These are phyloP conservation scores for Suillus variegatus DNA, from an alignment of 768 basidiomycete species.

Conservation along the genomic window DNA sequence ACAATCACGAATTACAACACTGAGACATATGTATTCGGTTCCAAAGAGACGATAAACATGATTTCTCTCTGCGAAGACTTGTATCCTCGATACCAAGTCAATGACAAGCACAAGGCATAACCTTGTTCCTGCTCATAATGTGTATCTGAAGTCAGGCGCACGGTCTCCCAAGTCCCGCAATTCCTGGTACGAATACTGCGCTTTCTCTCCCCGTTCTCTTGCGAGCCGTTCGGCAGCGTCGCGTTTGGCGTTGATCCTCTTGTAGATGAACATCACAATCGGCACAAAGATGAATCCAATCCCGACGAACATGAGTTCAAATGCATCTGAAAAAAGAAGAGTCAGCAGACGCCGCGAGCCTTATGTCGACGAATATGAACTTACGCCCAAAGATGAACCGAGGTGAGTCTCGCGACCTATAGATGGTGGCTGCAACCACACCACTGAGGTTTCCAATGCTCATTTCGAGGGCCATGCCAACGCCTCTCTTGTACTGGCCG, in stretches of 20 bases:
- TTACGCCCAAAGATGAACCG: slow-evolving; percentile 62
- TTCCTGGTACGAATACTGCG: slow-evolving; percentile 16
- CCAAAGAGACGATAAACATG: neutral
- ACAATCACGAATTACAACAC: too few species aligned
- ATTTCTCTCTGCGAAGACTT: neutral
- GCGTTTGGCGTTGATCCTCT: slow-evolving; percentile 54
- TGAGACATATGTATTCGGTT: neutral
- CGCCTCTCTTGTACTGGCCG: slow-evolving; percentile 70
- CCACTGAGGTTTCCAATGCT: slow-evolving; percentile 67
- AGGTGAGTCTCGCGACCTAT: slow-evolving; percentile 56
- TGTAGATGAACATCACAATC: slow-evolving; percentile 50
- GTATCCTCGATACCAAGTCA: neutral
- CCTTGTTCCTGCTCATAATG: slow-evolving; percentile 33
- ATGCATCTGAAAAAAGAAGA: slow-evolving; percentile 42
- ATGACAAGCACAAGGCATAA: neutral
- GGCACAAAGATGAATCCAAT: slow-evolving; percentile 60
- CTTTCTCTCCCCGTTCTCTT: slow-evolving; percentile 21
- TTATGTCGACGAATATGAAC: slow-evolving; percentile 15
- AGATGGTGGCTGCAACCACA: slow-evolving; percentile 62
- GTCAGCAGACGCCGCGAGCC: neutral
- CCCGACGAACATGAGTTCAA: slow-evolving; percentile 69
- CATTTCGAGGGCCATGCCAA: slow-evolving; percentile 70
- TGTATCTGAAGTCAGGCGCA: slow-evolving; percentile 66
- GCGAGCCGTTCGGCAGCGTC: slow-evolving; percentile 33
- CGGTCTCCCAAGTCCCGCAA: slow-evolving; percentile 52